Percentiles rank a stretch among this genome's conserved stretches.
Conservation (phyloP, 2,329 filamentous ascomycete genomes). For the Lizonia empirigonia region DNA sequence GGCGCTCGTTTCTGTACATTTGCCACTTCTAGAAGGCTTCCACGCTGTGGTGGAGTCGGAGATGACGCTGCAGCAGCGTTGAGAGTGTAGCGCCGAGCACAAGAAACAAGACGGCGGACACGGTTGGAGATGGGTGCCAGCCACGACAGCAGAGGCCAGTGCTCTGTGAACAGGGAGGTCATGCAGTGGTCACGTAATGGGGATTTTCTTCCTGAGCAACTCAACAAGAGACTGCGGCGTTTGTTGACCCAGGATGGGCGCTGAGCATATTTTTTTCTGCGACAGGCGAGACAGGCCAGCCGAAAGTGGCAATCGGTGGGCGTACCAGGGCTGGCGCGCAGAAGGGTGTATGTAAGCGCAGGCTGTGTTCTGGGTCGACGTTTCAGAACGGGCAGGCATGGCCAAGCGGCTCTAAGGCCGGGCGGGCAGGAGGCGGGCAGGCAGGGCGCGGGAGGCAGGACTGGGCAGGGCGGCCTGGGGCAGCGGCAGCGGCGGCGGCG, state of each 20-base stretch:
- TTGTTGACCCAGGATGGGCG: not conserved
- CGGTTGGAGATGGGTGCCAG: not conserved
- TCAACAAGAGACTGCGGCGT: too few species aligned
- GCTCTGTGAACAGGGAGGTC: too few species aligned
- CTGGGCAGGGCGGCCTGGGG: not conserved
- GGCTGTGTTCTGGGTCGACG: conserved; percentile 5
- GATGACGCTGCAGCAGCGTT: conserved; percentile 25
- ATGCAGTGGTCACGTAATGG: too few species aligned
- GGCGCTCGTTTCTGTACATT: not conserved
- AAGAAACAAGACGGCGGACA: not conserved
- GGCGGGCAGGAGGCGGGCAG: conserved; percentile 1
- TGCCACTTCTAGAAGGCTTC: conserved; percentile 16
- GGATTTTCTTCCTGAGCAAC: too few species aligned
- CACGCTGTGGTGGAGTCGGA: conserved; percentile 15
- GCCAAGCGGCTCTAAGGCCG: conserved; percentile 10
- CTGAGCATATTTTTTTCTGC: too few species aligned
- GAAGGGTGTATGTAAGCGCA: conserved; percentile 6
- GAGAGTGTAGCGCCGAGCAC: not conserved
- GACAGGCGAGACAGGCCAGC: too few species aligned
- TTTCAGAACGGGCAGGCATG: conserved; percentile 2
- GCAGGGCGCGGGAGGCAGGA: not conserved
- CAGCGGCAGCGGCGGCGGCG: not conserved
- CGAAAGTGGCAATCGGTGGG: not conserved
- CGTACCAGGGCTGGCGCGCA: too few species aligned
- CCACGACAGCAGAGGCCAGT: too few species aligned